Base-by-base conservation (phyloP, 495 filamentous ascomycete genomes). In the Lepidopterella palustris region DNA sequence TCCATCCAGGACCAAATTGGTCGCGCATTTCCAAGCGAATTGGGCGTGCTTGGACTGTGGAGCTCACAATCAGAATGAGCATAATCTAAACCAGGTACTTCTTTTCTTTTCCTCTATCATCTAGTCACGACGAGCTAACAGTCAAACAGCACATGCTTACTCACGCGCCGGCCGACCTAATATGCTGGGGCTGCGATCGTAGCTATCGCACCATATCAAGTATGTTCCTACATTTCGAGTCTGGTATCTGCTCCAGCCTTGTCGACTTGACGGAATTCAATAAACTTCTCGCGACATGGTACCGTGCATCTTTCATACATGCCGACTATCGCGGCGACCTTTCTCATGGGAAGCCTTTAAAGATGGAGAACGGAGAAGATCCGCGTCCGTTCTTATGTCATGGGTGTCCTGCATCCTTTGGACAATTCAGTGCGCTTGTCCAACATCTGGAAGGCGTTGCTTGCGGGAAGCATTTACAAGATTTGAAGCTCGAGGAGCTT, bases 221-320 rank as follows among this genome's bases (percentile, higher is more conserved):
- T 25, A 40, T 59, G 15, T 55, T 60, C 28, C 55, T 42, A 25
- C 61, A 64, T 48, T 39, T 64, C 20, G 61, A 64, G 39, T 56
- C 56, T 25, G 61, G 61, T 20, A 21, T 18, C 0, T 64, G 61
- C 42, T 31, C 32, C 23, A 8, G 23, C 4, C 45, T 64, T 42
- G 23, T 27, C 3, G 42, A 64, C 23, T 52, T 51, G 8, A 45
- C 20, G 11, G 21, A 24, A 11, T 42, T 64, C 11, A 59, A 20
- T 9, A 18, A 10, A 1, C 39, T 51, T 3, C 52, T 64, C 10
- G 61, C 56, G 10, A 49, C 39, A 9, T 60, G 57, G 56, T 54
- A 59, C 26, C 51, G 61, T 26, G 24, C 24, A 2, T 28, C 25
- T 1, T 15, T 45, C 21, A 26, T 64, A 28, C 26, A 56, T 25